Evolutionary conservation across 257 asterid species (phyloP), one percentile per base, ranked within the genome.

Genomic region (Ajuga chamaepitys): DNA sequence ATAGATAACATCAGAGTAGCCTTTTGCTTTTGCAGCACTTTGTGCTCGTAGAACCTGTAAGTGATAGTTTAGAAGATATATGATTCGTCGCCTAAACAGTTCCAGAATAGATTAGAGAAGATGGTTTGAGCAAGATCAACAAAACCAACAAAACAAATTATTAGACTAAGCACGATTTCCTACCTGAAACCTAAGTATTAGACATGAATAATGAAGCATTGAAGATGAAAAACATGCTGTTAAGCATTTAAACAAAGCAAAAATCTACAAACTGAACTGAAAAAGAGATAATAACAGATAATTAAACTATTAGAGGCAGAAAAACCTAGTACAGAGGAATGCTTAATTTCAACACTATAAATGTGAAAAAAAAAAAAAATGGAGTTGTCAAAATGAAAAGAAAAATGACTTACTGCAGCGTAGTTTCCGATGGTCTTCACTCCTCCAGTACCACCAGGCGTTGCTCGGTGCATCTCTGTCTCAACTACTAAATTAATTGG

Each of bases 361-460:
- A 41, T 12, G 13, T 17, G 41, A 18, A 56, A 35, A 63, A 12
- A 38, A 62, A 26, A 12, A 70, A 20, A 46, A 34, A 61, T 22
- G 40, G 1, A 51, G 35, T 13, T 38, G 9, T 50, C 37, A 52
- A 25, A 22, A 74, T 34, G 12, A 24, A 41, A 5, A 41, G 7
- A 68, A 35, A 4, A 70, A 37, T 56, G 62, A 78, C 95, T 74
- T 72, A 88, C 99, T 30, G 89, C 92, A 70, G 97, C 99, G 82
- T 94, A 94, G 70, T 94, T 94, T 70, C 99, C 99, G 35, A 94
- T 83, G 18, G 96, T 87, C 86, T 94, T 94, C 68, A 94, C 88
- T 46, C 96, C 90, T 76, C 97, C 97, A 68, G 99, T 94, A 72
- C 99, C 99, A 44, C 99, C 99, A 66, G 96, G 99, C 44, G 97